Percentiles rank a stretch among this genome's conserved stretches.
These are phyloP conservation scores for Cryoendolithus antarcticus DNA, from an alignment of 2,329 filamentous ascomycete genomes.

Conservation along the genomic window DNA sequence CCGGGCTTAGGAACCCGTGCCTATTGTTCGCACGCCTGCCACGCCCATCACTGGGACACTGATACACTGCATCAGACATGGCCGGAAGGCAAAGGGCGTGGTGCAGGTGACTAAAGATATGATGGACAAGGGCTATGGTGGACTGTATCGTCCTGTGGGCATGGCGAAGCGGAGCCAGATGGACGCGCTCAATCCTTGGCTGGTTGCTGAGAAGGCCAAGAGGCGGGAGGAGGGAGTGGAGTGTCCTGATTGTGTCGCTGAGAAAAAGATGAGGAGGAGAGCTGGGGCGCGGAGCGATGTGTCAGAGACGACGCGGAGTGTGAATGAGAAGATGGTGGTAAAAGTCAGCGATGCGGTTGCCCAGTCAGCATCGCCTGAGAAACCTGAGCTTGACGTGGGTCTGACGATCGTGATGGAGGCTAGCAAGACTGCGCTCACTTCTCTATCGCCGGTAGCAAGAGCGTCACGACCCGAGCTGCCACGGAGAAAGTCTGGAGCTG, in stretches of 20 bases:
- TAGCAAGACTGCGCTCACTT: too few relatives aligned
- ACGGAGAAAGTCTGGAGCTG: conserved; percentile 3
- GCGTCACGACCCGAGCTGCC: conserved; percentile 2
- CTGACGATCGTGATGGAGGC: background rate
- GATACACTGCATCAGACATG: conserved; percentile 20
- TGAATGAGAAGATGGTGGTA: background rate
- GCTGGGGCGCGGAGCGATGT: background rate
- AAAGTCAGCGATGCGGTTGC: background rate
- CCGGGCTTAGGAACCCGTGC: conserved; percentile 4
- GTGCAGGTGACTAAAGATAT: conserved; percentile 13
- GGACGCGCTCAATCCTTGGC: conserved; percentile 21
- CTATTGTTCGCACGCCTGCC: conserved; percentile 4
- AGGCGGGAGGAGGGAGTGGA: conserved; percentile 14
- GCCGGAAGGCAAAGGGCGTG: conserved; percentile 8
- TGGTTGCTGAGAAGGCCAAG: conserved; percentile 8
- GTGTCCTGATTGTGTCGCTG: conserved; percentile 22
- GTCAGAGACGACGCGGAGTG: background rate
- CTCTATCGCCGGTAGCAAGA: conserved; percentile 5
- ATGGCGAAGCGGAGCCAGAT: conserved; percentile 13
- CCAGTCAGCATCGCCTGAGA: background rate
- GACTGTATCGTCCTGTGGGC: conserved; percentile 19
- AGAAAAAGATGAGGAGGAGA: conserved; percentile 12
- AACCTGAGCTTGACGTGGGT: background rate
- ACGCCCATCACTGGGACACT: conserved; percentile 15
- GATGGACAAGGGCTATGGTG: conserved; percentile 16